Evolutionary conservation across 495 filamentous ascomycete genomes (phyloP), one percentile per base, ranked within the genome.

Genomic region (Oidiodendron maius): DNA sequence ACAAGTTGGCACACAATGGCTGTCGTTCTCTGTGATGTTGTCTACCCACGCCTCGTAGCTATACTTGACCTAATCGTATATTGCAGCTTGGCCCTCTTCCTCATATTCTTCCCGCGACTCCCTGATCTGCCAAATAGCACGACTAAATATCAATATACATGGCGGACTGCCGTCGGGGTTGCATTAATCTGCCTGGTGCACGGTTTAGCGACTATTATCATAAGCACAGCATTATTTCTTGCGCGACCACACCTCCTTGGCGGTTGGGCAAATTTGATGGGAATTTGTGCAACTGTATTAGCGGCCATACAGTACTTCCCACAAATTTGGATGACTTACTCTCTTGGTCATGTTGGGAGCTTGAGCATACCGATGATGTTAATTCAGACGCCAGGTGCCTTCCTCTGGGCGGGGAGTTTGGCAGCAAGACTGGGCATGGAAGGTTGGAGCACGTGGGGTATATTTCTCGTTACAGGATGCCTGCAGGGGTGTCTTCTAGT

Each of bases 361-460:
- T 64, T 98, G 48, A 95, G 89, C 59, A 91, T 98, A 48, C 86
- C 90, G 1, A 97, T 96, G 88, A 98, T 98, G 93, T 85, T 84
- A 62, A 95, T 97, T 36, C 93, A 98, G 64, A 96, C 91, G 0
- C 93, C 93, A 0, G 93, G 93, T 5, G 85, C 84, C 52, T 82
- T 94, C 57, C 68, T 97, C 17, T 97, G 91, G 73, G 89, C 91
- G 2, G 82, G 71, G 15, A 97, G 91, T 66, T 64, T 98, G 25
- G 86, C 84, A 15, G 82, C 77, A 10, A 78, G 93, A 38, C 73
- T 95, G 30, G 93, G 93, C 4, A 68, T 67, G 64, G 80, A 78
- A 17, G 91, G 89, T 11, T 98, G 93, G 93, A 97, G 94, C 66
- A 86, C 87, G 1, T 98, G 93, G 93, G 84, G 85, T 6, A 81